Evolutionary conservation across 2,329 filamentous ascomycete genomes (phyloP), one percentile per base, ranked within the genome.

Genomic region (Biscogniauxia mediterranea): DNA sequence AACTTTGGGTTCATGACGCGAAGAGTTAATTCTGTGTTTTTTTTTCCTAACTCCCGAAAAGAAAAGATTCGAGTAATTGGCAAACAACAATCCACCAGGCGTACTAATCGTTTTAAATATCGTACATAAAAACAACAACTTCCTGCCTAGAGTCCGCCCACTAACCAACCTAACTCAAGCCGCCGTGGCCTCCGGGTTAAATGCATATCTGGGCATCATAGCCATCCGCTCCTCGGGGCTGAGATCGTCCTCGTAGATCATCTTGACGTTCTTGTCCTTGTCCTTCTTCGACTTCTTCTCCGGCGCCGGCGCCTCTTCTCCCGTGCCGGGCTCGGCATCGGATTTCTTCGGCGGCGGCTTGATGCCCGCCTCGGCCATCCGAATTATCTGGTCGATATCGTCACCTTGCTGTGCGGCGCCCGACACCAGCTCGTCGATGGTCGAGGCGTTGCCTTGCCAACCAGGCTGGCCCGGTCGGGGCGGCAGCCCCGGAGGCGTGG

Each of bases 171-270:
- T 23, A 23, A 23, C 23, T 23, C 5, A 23, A 23, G 23, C 23
- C 5, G 65, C 65, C 3, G 42, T 56, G n/a, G 64, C 62, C 67
- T 78, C 75, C 70, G 83, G 84, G 71, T 80, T 79, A 75, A 85
- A 90, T 69, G 88, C 87, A 79, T 96, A 97, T 76, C 87, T 88
- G 63, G 90, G 82, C 79, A 95, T 79, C 72, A 80, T 78, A 26
- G 92, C 89, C 91, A 96, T 93, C 78, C 89, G 92, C 82, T 97
- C 93, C 79, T 97, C 93, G 1, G 92, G 91, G 70, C 91, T 95
- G 71, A 88, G 80, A 61, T 90, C 88, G 73, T 96, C 91, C 64
- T 88, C 88, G 78, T 95, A 97, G 28, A 96, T 82, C 84, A 97
- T 88, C 74, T 85, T 84, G 60, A 81, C 81, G 72, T 87, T 89